Base-by-base conservation (phyloP, 2,329 filamentous ascomycete species). In the Trichoderma koningiopsis region DNA sequence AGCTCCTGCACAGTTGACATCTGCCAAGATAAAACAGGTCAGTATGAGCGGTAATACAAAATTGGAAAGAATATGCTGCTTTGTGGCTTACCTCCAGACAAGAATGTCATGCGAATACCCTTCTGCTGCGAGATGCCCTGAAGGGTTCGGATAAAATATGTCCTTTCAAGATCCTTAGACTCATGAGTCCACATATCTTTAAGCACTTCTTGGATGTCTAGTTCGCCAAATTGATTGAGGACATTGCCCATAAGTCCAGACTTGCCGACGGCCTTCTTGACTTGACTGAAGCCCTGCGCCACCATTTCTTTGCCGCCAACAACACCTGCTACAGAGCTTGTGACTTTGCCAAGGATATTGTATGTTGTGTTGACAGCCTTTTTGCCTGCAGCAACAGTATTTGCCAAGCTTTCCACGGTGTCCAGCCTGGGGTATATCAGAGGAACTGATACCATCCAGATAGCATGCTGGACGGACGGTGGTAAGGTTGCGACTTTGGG, bases 111-210 rank as follows among this genome's bases (percentile, higher is more conserved):
- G 58, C 96, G 91, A 59, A 99, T 87, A 31, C 92, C 94, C 82
- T 97, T 97, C 80, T 97, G 94, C 78, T 97, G 93, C 1, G 96
- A 87, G 75, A 99, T 98, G 31, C 94, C 93, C 82, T 99, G 96
- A 3, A 99, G 86, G 0, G 96, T 99, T 72, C 96, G 91, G 77
- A 99, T 97, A 71, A 99, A 85, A 78, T 99, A 99, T 7, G 96
- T 99, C 69, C 96, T 87, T 81, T 99, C 96, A 52, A 99, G 89
- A 75, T 99, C 96, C 86, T 98, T 99, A 64, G 92, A 94, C 63
- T 98, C 95, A 77, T 99, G 96, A 27, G 96, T 99, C 96, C 96
- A 99, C 85, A 97, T 91, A 79, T 99, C 96, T 77, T 95, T 91
- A 70, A 98, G 83, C 77, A 98, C 96, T 81, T 99, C 96, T 65